These are phyloP conservation scores for Euphorbia schlechtendalii DNA, from an alignment of 441 rosid genomes.

Conservation along the genomic window DNA sequence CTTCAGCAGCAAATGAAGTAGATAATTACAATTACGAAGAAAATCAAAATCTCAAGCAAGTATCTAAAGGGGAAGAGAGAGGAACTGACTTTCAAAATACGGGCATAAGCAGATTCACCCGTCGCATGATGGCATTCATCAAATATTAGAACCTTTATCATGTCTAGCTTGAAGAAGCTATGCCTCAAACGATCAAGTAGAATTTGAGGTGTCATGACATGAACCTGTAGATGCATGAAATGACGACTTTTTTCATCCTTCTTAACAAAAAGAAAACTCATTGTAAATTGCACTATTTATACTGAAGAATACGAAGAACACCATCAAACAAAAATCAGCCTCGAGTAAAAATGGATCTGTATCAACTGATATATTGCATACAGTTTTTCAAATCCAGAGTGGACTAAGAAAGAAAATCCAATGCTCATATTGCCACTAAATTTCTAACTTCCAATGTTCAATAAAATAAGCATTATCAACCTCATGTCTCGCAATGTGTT, in stretches of 20 bases:
- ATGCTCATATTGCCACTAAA: background rate
- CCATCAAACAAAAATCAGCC: background rate
- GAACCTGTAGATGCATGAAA: slow-evolving; percentile 45
- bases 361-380: background rate
- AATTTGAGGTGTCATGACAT: slow-evolving; percentile 94
- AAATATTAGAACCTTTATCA: slow-evolving; percentile 70
- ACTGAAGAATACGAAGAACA: background rate
- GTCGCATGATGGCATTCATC: slow-evolving; percentile 94
- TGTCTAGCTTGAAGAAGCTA: slow-evolving; percentile 44
- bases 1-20: background rate
- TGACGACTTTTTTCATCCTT: background rate
- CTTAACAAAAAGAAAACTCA: background rate
- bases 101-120: slow-evolving; percentile 71
- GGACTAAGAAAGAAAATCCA: background rate
- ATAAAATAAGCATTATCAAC: slow-evolving; percentile 25
- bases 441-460: background rate
- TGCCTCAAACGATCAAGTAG: slow-evolving; percentile 70
- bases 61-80: background rate
- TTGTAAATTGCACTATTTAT: background rate
- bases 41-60: background rate
- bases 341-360: background rate
- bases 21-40: background rate
- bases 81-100: slow-evolving; percentile 65
- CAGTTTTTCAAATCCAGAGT: background rate
- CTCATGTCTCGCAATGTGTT: slow-evolving; percentile 53